Evolutionary conservation across 305 asterid genomes (phyloP), one percentile per base, ranked within the genome.

Genomic region (Andrographis paniculata): DNA sequence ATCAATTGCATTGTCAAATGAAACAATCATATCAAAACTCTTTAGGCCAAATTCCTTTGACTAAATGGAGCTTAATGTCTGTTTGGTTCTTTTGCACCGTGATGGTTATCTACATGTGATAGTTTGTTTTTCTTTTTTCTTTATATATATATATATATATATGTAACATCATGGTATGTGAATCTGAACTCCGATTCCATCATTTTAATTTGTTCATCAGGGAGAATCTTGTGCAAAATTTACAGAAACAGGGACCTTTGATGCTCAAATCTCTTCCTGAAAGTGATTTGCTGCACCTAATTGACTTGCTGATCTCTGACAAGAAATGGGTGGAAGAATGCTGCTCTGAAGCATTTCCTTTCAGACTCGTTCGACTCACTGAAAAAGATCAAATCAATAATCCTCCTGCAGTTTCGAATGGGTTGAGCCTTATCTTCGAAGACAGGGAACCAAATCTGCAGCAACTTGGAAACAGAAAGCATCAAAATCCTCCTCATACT

Each of bases 321-420:
- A 84, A 75, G 81, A 79, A 75, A 71, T 88, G 95, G 97, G 60
- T 88, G 37, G 81, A 64, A 56, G 94, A 79, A 63, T 70, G 69
- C 39, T 19, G 48, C 18, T 51, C 67, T 20, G 61, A 27, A 50
- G 38, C 60, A 19, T 78, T 41, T 57, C 95, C 94, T 44, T 81
- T 76, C 64, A 77, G 48, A 35, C 53, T 73, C 54, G 37, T 61
- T 42, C 55, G n/a, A 12, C 18, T 59, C n/a, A 64, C 57, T 15
- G 62, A 53, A 43, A 67, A 67, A 57, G 65, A 47, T 14, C 53
- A 60, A 44, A 44, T 18, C 22, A 52, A 19, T 18, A 57, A 51
- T 64, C 48, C 21, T 41, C 50, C 71, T 56, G 35, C n/a, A 45
- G 48, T 50, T 41, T 44, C 76, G n/a, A 65, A 60, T 31, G 86